Evolutionary conservation across 176 grass and related monocot species (phyloP), one percentile per base, ranked within the genome.

Genomic region (Hordeum marinum): DNA sequence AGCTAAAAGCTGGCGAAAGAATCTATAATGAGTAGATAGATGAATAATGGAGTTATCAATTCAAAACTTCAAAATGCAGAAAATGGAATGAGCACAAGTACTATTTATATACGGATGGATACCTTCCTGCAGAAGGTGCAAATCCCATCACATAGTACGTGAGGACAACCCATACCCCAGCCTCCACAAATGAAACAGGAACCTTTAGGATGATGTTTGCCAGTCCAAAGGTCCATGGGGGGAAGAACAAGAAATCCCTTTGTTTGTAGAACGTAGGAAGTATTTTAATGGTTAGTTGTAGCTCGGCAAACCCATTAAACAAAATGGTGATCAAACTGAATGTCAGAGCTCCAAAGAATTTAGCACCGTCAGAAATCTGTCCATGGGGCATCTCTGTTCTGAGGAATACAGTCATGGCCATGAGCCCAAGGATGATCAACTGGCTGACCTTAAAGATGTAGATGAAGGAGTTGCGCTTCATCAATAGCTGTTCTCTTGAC

Each of bases 1-100:
- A 61, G 91, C 89, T 80, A 98, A 46, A 23, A 87, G 87, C 57
- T 93, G 93, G 15, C 93, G 80, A 72, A 98, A 95, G 91, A 95
- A 98, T 90, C 95, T 98, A 77, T 11, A 42, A 31, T 2, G 27
- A 77, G 58, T 7, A 84, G 15, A 84, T 32, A 68, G 8, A 79
- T 43, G 66, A 60, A 36, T 50, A 37, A 31, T 79, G 3, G 77
- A 77, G 58, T 37, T 62, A 34, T 64, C 24, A 18, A 46, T 74
- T 48, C 4, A 25, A 27, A 80, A 59, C 23, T 25, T 31, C 61
- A 55, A 45, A 74, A n/a, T 57, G 42, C 6, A 78, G 50, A 69
- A 4, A 7, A 37, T 6, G 0, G 79, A 46, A 3, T 74, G 39
- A 62, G 37, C 29, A 39, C 8, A 68, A 72, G 35, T 43, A 72